Evolutionary conservation across 1,284 basidiomycete species (phyloP).

Genomic region (Boletus sp.): DNA sequence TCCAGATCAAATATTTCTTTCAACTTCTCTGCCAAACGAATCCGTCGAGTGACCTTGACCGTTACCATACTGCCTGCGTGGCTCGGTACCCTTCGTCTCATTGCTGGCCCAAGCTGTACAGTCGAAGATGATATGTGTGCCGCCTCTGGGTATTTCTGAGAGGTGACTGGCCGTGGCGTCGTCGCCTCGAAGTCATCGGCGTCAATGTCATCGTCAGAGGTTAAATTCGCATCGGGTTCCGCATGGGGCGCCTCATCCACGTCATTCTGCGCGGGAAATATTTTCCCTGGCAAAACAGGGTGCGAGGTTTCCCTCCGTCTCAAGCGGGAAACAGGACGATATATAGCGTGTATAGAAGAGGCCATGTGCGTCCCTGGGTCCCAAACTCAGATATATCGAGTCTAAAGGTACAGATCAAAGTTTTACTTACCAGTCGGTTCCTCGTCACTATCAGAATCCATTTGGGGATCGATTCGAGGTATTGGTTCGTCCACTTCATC

Average conservation of each 20-base stretch:
- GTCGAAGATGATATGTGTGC: constrained; percentile 1
- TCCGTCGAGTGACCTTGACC: constrained; percentile 65
- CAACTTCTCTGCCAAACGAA: constrained; percentile 77
- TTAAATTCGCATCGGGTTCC: constrained; percentile 30
- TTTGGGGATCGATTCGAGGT: constrained; percentile 38
- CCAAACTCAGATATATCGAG: constrained; percentile 1
- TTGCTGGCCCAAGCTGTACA: constrained; percentile 22
- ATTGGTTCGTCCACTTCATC: constrained; percentile 65
- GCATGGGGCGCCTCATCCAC: constrained; percentile 21
- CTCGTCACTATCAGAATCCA: constrained; percentile 62
- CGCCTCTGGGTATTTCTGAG: constrained; percentile 25
- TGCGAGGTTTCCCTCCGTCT: constrained; percentile 42
- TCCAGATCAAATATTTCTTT: constrained; percentile 82
- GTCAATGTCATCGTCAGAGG: constrained; percentile 56
- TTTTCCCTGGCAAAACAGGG: constrained; percentile 30
- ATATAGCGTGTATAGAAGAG: constrained; percentile 83
- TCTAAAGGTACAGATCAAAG: constrained; percentile 15
- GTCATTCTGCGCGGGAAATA: constrained; percentile 20
- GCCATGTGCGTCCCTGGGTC: constrained; percentile 45
- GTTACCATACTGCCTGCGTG: constrained; percentile 69
- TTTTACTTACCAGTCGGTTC: constrained; percentile 38
- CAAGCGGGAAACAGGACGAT: constrained; percentile 73
- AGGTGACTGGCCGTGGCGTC: constrained; percentile 42
- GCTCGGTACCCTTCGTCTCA: constrained; percentile 31
- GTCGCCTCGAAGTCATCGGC: constrained; percentile 51